Evolutionary conservation across 2,329 filamentous ascomycete species (phyloP).

Genomic region (Ceratocystis alfenasii): DNA sequence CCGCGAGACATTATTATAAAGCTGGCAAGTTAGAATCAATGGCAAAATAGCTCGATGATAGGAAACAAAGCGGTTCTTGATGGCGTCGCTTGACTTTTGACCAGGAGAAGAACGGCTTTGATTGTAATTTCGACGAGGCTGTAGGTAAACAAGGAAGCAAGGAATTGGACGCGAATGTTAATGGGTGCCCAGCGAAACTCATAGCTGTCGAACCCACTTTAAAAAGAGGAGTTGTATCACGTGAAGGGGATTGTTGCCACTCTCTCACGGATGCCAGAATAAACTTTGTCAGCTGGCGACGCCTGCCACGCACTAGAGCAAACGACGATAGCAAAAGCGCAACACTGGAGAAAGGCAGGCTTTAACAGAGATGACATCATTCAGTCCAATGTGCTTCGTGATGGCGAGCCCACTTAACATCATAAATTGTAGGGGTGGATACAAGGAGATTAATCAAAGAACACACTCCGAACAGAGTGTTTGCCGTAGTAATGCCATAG

Average conservation of each 20-base stretch:
- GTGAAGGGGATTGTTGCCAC: not conserved
- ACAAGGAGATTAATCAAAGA: too few species aligned
- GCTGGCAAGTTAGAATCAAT: slow-evolving; percentile 18
- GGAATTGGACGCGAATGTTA: slow-evolving; percentile 3
- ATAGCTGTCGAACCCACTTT: not conserved
- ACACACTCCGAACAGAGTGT: too few species aligned
- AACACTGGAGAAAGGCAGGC: too few species aligned
- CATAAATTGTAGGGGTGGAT: too few species aligned
- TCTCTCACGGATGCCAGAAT: not conserved
- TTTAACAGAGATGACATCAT: too few species aligned
- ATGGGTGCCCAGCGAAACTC: not conserved
- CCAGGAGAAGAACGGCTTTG: not conserved
- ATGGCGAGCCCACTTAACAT: too few species aligned
- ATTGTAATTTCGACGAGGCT: slow-evolving; percentile 10
- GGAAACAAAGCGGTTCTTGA: slow-evolving; percentile 7
- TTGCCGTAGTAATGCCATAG: too few species aligned
- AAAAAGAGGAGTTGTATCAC: not conserved
- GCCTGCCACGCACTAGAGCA: not conserved
- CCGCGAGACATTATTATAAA: slow-evolving; percentile 60
- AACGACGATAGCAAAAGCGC: not conserved
- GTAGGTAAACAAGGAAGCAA: slow-evolving; percentile 8
- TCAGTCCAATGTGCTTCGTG: too few species aligned
- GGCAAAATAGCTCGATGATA: slow-evolving; percentile 20
- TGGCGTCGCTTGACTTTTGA: not conserved
- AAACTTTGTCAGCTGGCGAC: not conserved